Percentiles rank a stretch among this genome's conserved stretches.
These are phyloP conservation scores for Globisporangium heterothallicum DNA, from an alignment of 352 stramenopile species.

Conservation along the genomic window DNA sequence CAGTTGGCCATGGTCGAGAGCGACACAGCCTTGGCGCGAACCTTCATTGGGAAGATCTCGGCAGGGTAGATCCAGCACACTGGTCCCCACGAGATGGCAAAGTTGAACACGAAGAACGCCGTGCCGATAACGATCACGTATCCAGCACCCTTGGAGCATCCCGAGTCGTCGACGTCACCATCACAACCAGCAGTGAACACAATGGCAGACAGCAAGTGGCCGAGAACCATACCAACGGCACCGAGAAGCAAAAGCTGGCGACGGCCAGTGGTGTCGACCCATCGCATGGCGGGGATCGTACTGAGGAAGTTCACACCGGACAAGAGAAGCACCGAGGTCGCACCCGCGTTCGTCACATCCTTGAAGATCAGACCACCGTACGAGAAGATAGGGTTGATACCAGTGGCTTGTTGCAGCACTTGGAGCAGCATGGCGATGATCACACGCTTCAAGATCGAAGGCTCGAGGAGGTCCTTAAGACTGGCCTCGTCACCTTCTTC, in stretches of 20 bases:
- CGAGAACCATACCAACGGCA: constrained; percentile 36
- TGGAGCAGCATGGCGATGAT: constrained; percentile 33
- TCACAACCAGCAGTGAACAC: constrained; percentile 33
- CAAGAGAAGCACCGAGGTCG: constrained; percentile 17
- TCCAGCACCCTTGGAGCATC: constrained; percentile 26
- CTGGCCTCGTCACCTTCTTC: constrained; percentile 8
- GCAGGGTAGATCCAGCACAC: constrained; percentile 49
- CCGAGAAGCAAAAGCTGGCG: constrained; percentile 35
- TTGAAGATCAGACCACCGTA: constrained; percentile 33
- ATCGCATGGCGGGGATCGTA: constrained; percentile 42
- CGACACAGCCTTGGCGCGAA: constrained; percentile 40
- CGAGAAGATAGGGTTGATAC: constrained; percentile 40
- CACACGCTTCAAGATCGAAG: constrained; percentile 17
- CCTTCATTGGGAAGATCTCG: constrained; percentile 44
- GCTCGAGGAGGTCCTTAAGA: constrained; percentile 23
- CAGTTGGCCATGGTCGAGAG: constrained; percentile 43
- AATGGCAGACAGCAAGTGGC: constrained; percentile 34
- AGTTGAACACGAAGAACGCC: constrained; percentile 48
- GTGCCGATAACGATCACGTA: constrained; percentile 35
- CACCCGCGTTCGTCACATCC: constrained; percentile 28
- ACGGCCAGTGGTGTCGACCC: constrained; percentile 38
- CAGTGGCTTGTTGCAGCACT: constrained; percentile 35
- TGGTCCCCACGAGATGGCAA: constrained; percentile 44
- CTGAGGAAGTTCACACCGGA: constrained; percentile 35
- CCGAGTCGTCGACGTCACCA: constrained; percentile 26